Evolutionary conservation across 768 basidiomycete species (phyloP).

Genomic region (Megacollybia marginata): DNA sequence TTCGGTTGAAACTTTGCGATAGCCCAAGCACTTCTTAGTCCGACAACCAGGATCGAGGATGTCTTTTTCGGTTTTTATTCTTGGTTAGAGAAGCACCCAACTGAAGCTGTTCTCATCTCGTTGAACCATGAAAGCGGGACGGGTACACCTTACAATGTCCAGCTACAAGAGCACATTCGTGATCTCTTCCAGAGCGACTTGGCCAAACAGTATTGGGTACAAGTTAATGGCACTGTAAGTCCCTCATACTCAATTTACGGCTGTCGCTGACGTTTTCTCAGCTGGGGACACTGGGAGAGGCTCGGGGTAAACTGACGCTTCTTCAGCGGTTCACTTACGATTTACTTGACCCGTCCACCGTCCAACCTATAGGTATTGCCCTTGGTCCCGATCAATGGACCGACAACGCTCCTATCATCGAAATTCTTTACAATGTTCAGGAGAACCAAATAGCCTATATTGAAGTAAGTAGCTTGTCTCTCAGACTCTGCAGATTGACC

Average conservation of each 20-base stretch:
- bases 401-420: slow-evolving; percentile 39
- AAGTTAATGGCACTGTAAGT: slow-evolving; percentile 32
- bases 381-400: slow-evolving; percentile 37
- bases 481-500: not conserved
- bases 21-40: slow-evolving; percentile 35
- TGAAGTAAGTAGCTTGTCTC: slow-evolving; percentile 19
- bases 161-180: slow-evolving; percentile 34
- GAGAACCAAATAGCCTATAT: slow-evolving; percentile 34
- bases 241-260: not conserved
- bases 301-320: slow-evolving; percentile 43
- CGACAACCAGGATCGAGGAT: slow-evolving; percentile 39
- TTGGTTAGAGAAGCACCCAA: slow-evolving; percentile 45
- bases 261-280: slow-evolving; percentile 6
- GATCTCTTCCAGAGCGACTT: slow-evolving; percentile 28
- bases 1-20: not conserved
- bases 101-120: slow-evolving; percentile 43
- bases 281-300: slow-evolving; percentile 43
- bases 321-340: slow-evolving; percentile 40
- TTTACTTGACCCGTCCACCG: slow-evolving; percentile 28
- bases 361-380: slow-evolving; percentile 36
- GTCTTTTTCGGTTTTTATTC: slow-evolving; percentile 43
- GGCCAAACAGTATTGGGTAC: slow-evolving; percentile 40
- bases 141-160: slow-evolving; percentile 34
- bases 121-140: slow-evolving; percentile 42
- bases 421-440: slow-evolving; percentile 33